Conservation (phyloP, 2,329 filamentous ascomycete species). For the Apiospora hydei region DNA sequence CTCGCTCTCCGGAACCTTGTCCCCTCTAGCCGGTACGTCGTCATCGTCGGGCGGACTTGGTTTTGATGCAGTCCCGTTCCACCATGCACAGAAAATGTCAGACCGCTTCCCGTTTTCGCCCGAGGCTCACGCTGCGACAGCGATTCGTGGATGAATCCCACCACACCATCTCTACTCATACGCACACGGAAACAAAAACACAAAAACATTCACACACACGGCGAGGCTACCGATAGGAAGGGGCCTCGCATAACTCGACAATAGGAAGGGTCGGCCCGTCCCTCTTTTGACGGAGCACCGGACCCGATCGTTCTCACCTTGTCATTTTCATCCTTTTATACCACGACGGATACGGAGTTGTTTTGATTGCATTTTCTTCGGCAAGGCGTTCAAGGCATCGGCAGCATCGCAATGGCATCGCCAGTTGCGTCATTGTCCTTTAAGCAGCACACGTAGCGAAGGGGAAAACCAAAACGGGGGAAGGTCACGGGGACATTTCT, state of each 20-base stretch:
- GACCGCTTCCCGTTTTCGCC: constrained; percentile 58
- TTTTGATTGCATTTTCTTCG: constrained; percentile 20
- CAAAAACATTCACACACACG: background rate
- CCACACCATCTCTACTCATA: background rate
- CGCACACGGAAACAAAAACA: background rate
- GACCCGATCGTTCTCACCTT: background rate
- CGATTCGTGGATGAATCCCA: constrained; percentile 49
- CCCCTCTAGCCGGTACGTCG: constrained; percentile 52
- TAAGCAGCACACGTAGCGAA: constrained; percentile 16
- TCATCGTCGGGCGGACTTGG: constrained; percentile 28
- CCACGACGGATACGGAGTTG: constrained; percentile 4
- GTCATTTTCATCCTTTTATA: constrained; percentile 15
- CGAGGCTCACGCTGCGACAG: constrained; percentile 58
- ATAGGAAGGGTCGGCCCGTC: background rate
- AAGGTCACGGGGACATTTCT: constrained; percentile 10
- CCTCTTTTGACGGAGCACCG: background rate
- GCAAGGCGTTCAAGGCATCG: constrained; percentile 21
- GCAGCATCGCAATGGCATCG: constrained; percentile 16
- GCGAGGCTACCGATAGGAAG: constrained; percentile 4
- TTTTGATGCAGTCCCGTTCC: constrained; percentile 34
- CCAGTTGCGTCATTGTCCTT: constrained; percentile 18
- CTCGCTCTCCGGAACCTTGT: constrained; percentile 52
- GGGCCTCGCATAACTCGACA: constrained; percentile 1
- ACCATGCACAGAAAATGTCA: constrained; percentile 48
- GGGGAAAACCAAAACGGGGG: background rate